These are phyloP conservation scores for Magnolia sinica DNA, from an alignment of 164 flowering plant genomes.

Conservation along the genomic window DNA sequence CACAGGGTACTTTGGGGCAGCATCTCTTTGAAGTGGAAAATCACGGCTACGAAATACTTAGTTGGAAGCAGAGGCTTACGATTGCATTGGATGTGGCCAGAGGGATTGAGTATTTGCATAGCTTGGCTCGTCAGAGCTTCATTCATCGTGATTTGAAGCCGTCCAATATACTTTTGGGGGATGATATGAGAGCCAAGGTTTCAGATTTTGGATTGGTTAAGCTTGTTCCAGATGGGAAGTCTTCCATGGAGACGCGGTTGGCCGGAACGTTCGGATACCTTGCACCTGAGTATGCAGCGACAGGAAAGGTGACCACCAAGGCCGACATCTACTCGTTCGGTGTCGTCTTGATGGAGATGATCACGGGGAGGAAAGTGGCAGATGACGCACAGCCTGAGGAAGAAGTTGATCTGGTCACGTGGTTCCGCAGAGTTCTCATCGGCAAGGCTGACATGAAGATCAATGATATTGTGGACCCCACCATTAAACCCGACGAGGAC, in stretches of 20 bases:
- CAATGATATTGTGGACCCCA: slow-evolving; percentile 29
- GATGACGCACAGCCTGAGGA: slow-evolving; percentile 39
- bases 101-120: slow-evolving; percentile 54
- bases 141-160: slow-evolving; percentile 56
- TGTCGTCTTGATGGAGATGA: slow-evolving; percentile 32
- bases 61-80: slow-evolving; percentile 50
- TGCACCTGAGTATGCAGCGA: slow-evolving; percentile 58
- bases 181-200: slow-evolving; percentile 55
- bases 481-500: slow-evolving; percentile 32
- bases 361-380: slow-evolving; percentile 28
- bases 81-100: slow-evolving; percentile 55
- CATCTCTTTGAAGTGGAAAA: slow-evolving; percentile 35
- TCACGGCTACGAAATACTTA: slow-evolving; percentile 26
- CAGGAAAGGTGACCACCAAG: slow-evolving; percentile 34
- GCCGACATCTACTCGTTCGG: slow-evolving; percentile 39
- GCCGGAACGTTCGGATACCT: slow-evolving; percentile 66
- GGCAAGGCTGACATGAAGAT: slow-evolving; percentile 27
- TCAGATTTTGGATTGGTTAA: slow-evolving; percentile 56
- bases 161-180: slow-evolving; percentile 49
- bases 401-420: slow-evolving; percentile 37
- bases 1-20: slow-evolving; percentile 50
- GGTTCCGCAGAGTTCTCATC: slow-evolving; percentile 42
- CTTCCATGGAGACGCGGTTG: slow-evolving; percentile 44
- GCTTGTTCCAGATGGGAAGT: slow-evolving; percentile 50
- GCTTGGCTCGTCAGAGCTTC: slow-evolving; percentile 56